Conservation (phyloP, 805 yeast species). For the Myxozyma neglecta region DNA sequence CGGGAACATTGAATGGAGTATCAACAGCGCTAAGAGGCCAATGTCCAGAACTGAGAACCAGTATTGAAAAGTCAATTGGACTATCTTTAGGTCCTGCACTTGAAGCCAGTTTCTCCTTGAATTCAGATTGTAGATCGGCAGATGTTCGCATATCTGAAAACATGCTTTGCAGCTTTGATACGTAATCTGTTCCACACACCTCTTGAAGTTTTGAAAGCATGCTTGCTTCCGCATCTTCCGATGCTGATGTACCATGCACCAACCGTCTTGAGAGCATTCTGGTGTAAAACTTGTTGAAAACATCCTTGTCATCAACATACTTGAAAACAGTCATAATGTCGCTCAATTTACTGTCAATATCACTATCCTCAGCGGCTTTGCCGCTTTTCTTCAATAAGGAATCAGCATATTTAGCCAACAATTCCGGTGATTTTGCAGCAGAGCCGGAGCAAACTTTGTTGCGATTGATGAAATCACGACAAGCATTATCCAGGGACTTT, state of each 20-base stretch:
- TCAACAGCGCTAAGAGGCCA: constrained; percentile 69
- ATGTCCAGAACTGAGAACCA: constrained; percentile 81
- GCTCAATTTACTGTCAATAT: constrained; percentile 67
- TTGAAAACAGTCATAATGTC: constrained; percentile 85
- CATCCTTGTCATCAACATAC: constrained; percentile 89
- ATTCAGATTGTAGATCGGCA: constrained; percentile 63
- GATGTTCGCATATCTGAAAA: constrained; percentile 89
- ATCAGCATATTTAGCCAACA: constrained; percentile 87
- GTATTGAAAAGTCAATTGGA: constrained; percentile 59
- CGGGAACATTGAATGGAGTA: constrained; percentile 62
- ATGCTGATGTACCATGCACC: constrained; percentile 80
- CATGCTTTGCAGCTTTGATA: constrained; percentile 93
- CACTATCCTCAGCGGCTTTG: constrained; percentile 62
- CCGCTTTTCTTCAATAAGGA: constrained; percentile 72
- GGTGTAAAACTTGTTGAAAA: constrained; percentile 90
- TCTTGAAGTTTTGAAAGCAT: constrained; percentile 84
- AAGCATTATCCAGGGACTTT: constrained; percentile 86
- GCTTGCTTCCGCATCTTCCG: constrained; percentile 79
- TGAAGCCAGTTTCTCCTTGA: constrained; percentile 50
- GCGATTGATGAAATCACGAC: constrained; percentile 76
- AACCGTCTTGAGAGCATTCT: constrained; percentile 84
- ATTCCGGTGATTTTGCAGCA: constrained; percentile 83
- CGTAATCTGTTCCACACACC: constrained; percentile 88
- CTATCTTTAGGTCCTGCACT: constrained; percentile 38
- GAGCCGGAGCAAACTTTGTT: constrained; percentile 64